Base-by-base conservation (phyloP, 495 filamentous ascomycete genomes). In the Neurospora sp. region DNA sequence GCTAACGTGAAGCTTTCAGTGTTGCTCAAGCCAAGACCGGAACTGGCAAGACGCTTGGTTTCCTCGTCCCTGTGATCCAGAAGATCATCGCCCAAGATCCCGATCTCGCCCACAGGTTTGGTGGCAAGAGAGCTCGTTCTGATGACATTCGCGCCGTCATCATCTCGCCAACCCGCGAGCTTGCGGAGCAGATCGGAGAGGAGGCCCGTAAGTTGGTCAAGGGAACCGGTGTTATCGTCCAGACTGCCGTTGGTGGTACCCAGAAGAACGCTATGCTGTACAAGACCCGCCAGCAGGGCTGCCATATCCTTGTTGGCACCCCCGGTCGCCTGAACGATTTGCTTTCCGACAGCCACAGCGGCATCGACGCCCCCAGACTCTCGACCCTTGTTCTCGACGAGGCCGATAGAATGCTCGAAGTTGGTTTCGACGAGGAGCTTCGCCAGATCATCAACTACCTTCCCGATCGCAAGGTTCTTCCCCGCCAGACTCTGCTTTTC, bases 101-200 rank as follows among this genome's bases (percentile, higher is more conserved):
- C 16, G 77, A 82, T 0, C 81, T 88, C 31, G 84, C 83, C 53
- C 12, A 65, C 53, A 65, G 53, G 53, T 65, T 65, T 37, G n/a
- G 74, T 12, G 74, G 79, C 39, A 65, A 18, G 8, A 71, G 73
- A 5, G 80, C 87, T 11, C 78, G 80, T 5, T 79, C 89, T 2
- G 79, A 86, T 40, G 93, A 98, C 78, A 94, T 98, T 73, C 90
- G 94, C 71, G 91, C 93, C 37, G 89, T 99, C 59, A 90, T 99
- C 78, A 89, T 99, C 73, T 98, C 96, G 0, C 96, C 96, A 10
- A 99, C 96, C 22, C 89, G 96, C 72, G 96, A 99, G 82, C 86
- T 99, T 74, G 96, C 96, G 5, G 93, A 97, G 80, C 96, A 99
- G 83, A 98, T 99, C 75, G 92, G 91, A 12, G 88, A 82, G 0